Conservation (phyloP, 2,329 filamentous ascomycete genomes). For the Fragosphaeria purpurea region DNA sequence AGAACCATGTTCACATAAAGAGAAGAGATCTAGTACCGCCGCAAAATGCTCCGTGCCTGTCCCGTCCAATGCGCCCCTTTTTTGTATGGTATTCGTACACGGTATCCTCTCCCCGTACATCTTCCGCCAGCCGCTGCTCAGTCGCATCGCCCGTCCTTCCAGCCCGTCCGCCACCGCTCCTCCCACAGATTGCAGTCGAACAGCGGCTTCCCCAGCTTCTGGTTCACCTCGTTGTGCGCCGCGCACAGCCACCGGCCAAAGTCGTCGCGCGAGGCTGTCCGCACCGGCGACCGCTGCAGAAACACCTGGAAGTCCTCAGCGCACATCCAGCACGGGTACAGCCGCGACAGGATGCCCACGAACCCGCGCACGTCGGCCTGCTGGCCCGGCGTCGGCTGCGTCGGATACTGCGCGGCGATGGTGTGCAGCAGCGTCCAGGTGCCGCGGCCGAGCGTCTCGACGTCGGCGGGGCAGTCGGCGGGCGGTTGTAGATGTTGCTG, state of each 20-base stretch:
- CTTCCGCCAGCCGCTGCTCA: constrained; percentile 16
- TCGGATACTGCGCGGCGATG: constrained; percentile 79
- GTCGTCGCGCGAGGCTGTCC: constrained; percentile 49
- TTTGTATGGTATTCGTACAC: too few relatives aligned
- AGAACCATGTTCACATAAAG: too few relatives aligned
- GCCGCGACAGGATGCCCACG: constrained; percentile 66
- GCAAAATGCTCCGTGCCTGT: too few relatives aligned
- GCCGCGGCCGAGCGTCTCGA: constrained; percentile 73
- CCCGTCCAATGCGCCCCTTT: too few relatives aligned
- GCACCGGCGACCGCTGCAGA: constrained; percentile 62
- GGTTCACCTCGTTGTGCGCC: constrained; percentile 79
- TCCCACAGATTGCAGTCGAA: constrained; percentile 92
- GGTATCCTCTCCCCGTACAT: too few relatives aligned
- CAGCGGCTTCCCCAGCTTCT: constrained; percentile 77
- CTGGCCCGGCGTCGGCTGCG: constrained; percentile 53
- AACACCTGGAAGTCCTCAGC: constrained; percentile 83
- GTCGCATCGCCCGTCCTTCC: constrained; percentile 58
- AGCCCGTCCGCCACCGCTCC: constrained; percentile 89
- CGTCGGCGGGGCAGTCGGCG: constrained; percentile 78
- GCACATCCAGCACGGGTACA: constrained; percentile 95
- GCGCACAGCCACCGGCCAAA: constrained; percentile 78
- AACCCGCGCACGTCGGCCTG: constrained; percentile 72
- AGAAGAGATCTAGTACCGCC: too few relatives aligned
- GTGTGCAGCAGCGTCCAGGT: constrained; percentile 93
- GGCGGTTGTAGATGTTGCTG: constrained; percentile 28